Percentiles rank a stretch among this genome's conserved stretches.
Evolutionary conservation across 2,329 filamentous ascomycete species (phyloP).

Genomic region (Pleoardoris graminearum): DNA sequence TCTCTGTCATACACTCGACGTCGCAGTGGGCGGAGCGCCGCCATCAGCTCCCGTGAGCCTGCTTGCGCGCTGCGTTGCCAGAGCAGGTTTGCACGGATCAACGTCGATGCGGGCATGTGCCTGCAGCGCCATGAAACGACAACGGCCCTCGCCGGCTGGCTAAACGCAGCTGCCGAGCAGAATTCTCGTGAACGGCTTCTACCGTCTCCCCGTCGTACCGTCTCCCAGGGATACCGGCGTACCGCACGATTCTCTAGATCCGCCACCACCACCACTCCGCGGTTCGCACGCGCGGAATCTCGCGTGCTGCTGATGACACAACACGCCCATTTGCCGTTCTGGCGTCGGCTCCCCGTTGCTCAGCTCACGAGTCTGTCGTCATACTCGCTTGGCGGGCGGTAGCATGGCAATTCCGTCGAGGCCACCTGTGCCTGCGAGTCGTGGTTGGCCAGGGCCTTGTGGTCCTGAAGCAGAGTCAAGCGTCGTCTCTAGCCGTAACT

Average conservation of each 20-base stretch:
- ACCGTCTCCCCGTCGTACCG: constrained; percentile 26
- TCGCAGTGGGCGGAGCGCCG: constrained; percentile 23
- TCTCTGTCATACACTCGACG: constrained; percentile 23
- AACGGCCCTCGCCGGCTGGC: constrained; percentile 18
- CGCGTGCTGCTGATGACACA: not conserved
- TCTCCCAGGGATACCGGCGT: constrained; percentile 31
- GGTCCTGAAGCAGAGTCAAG: constrained; percentile 23
- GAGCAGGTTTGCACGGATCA: constrained; percentile 21
- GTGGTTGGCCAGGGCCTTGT: constrained; percentile 24
- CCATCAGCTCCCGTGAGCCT: constrained; percentile 15
- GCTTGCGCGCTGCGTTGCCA: constrained; percentile 15
- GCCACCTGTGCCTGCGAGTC: constrained; percentile 17
- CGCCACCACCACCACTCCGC: not conserved
- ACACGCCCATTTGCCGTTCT: constrained; percentile 21
- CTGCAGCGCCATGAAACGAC: constrained; percentile 30
- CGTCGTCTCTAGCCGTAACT: constrained; percentile 23
- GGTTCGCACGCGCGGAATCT: constrained; percentile 1
- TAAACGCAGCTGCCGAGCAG: constrained; percentile 6
- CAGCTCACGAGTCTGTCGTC: constrained; percentile 37
- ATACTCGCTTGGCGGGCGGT: constrained; percentile 32
- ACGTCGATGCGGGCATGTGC: constrained; percentile 19
- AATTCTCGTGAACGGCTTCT: constrained; percentile 1
- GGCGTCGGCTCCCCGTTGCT: constrained; percentile 13
- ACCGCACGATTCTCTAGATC: constrained; percentile 6
- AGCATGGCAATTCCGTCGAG: constrained; percentile 35